Evolutionary conservation across 345 rosid genomes (phyloP).

Genomic region (Gossypium sturtianum): DNA sequence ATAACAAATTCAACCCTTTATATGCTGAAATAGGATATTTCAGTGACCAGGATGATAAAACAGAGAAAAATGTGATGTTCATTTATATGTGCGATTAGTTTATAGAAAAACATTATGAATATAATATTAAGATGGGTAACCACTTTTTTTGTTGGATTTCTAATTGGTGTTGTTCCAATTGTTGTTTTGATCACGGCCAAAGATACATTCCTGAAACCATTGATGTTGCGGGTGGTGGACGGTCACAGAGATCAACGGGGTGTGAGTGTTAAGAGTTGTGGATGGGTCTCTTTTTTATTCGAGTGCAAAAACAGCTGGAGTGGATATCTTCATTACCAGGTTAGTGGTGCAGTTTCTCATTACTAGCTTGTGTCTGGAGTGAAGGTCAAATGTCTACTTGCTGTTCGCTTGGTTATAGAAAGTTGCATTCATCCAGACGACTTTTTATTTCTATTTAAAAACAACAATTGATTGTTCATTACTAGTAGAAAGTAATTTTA

Average conservation of each 20-base stretch:
- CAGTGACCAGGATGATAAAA: no score
- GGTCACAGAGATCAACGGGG: slow-evolving; percentile 57
- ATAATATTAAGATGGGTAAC: not conserved
- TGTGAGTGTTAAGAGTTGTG: slow-evolving; percentile 44
- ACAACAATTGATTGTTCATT: no score
- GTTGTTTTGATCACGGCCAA: slow-evolving; percentile 15
- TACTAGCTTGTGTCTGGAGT: no score
- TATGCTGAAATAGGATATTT: no score
- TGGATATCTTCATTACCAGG: not conserved
- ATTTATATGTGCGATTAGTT: not conserved
- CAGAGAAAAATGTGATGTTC: not conserved
- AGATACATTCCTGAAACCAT: slow-evolving; percentile 78
- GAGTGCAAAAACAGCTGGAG: not conserved
- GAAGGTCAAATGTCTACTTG: no score
- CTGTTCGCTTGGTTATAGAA: no score
- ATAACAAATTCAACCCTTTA: not conserved
- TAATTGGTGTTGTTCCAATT: slow-evolving; percentile 4
- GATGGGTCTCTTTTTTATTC: no score
- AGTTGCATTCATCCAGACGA: no score
- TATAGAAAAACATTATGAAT: not conserved
- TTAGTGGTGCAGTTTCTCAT: not conserved
- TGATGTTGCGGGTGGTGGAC: slow-evolving; percentile 49
- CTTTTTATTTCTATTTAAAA: no score
- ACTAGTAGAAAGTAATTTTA: no score
- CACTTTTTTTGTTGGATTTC: not conserved